Percentiles rank a stretch among this genome's conserved stretches.
These are phyloP conservation scores for Cinchona pubescens DNA, from an alignment of 257 asterid species.

Conservation along the genomic window DNA sequence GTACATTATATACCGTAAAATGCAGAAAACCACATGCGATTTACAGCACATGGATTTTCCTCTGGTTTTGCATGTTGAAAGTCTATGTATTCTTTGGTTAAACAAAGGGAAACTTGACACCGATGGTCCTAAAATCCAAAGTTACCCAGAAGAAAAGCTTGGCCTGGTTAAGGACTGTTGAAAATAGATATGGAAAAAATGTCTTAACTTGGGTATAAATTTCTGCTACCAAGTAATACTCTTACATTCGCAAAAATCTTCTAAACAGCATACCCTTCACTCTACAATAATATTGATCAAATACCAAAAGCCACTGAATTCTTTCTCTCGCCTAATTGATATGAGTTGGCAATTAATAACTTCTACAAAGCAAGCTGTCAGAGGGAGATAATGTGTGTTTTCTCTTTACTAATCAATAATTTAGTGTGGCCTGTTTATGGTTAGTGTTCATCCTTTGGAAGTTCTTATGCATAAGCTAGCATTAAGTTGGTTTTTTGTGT, in stretches of 20 bases:
- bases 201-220: neutral
- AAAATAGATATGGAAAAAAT: neutral
- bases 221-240: neutral
- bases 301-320: neutral
- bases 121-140: neutral
- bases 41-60: neutral
- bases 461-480: neutral
- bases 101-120: no score
- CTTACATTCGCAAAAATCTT: neutral
- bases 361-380: neutral
- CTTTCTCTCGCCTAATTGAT: neutral
- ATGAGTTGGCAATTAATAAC: neutral
- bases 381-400: neutral
- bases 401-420: no score
- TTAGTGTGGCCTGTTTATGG: no score
- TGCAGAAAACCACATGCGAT: neutral
- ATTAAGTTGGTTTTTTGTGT: neutral
- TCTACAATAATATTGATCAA: neutral
- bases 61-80: neutral
- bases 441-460: no score
- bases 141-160: neutral
- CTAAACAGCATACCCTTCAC: neutral
- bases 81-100: neutral
- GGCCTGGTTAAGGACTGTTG: neutral
- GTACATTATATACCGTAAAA: neutral